Percentiles rank a stretch among this genome's conserved stretches.
These are phyloP conservation scores for Fraxinus excelsior DNA, from an alignment of 257 asterid species.

Conservation along the genomic window DNA sequence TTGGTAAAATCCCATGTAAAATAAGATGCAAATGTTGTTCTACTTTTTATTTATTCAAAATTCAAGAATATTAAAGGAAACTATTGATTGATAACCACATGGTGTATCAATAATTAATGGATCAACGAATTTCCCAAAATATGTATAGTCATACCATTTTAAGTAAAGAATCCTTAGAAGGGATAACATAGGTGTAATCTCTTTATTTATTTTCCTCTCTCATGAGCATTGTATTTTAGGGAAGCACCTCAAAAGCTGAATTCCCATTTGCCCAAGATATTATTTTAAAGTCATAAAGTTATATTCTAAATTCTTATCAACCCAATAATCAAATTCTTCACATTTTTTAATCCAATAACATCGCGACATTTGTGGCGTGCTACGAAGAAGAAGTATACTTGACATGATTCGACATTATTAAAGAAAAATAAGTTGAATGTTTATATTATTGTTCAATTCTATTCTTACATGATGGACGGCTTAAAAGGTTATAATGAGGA, in stretches of 20 bases:
- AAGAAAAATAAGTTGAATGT: neutral
- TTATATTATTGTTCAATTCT: too few relatives aligned
- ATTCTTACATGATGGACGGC: too few relatives aligned
- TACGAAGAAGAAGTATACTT: neutral
- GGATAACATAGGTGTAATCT: conserved; percentile 18
- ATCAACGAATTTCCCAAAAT: conserved; percentile 31
- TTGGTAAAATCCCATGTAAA: neutral
- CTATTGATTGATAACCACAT: conserved; percentile 30
- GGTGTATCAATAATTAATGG: conserved; percentile 20
- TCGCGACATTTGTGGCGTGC: neutral
- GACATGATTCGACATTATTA: neutral
- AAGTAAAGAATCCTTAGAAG: conserved; percentile 30
- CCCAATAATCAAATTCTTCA: conserved; percentile 33
- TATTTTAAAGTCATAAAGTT: conserved; percentile 33
- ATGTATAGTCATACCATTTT: conserved; percentile 32
- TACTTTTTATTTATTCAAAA: too few relatives aligned
- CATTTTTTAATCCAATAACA: neutral
- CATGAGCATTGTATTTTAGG: conserved; percentile 43
- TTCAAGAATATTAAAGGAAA: conserved; percentile 32
- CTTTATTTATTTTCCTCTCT: conserved; percentile 15
- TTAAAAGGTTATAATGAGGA: too few relatives aligned
- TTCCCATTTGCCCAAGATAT: conserved; percentile 76
- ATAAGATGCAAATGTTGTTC: neutral
- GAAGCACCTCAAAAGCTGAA: conserved; percentile 64
- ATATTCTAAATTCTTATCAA: conserved; percentile 59